These are phyloP conservation scores for Irpex sp. DNA, from an alignment of 1,284 basidiomycete species.

Conservation along the genomic window DNA sequence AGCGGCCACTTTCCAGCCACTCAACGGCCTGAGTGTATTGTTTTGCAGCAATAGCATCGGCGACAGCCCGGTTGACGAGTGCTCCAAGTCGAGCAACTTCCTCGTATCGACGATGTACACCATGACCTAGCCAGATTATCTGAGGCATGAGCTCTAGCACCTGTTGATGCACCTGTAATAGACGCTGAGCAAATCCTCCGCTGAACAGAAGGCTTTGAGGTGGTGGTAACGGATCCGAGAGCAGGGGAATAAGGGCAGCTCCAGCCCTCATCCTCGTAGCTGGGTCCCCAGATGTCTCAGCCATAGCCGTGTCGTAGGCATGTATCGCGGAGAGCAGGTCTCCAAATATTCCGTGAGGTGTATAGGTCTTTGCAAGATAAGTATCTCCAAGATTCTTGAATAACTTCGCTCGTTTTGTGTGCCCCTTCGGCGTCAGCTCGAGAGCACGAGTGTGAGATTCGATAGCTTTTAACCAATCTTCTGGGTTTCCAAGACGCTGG, in stretches of 20 bases:
- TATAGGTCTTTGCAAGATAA: neutral
- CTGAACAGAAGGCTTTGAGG: neutral
- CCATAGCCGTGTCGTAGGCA: neutral
- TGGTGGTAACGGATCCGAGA: neutral
- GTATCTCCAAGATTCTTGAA: neutral
- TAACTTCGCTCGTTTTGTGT: neutral
- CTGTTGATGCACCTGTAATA: neutral
- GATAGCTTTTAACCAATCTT: neutral
- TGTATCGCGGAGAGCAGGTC: neutral
- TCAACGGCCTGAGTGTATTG: neutral
- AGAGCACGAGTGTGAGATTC: neutral
- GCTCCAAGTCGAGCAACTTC: neutral
- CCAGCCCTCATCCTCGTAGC: neutral
- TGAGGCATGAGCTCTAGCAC: neutral
- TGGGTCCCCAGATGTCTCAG: neutral
- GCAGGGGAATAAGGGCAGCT: neutral
- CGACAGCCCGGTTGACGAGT: neutral
- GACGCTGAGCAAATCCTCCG: neutral
- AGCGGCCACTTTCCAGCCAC: neutral
- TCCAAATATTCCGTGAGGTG: neutral
- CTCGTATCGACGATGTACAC: neutral
- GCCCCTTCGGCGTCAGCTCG: neutral
- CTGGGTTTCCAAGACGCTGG: neutral
- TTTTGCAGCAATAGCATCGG: neutral
- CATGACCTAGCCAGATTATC: neutral